Evolutionary conservation across 352 stramenopile genomes (phyloP), one percentile per base, ranked within the genome.

Genomic region (Phytophthora syringae): DNA sequence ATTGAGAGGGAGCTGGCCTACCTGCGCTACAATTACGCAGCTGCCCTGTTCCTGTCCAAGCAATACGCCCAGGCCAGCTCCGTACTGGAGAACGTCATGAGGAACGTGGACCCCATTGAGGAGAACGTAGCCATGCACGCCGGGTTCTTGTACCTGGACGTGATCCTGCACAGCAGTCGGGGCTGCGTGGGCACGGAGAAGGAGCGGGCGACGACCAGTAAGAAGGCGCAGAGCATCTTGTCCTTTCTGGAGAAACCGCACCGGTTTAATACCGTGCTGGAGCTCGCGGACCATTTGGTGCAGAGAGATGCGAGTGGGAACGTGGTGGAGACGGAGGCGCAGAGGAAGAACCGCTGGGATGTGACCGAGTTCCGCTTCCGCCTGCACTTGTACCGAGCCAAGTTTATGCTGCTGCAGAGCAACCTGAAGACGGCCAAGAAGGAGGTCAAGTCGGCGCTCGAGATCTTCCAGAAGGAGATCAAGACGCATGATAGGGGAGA

Each of bases 391-490:
- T 98, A 98, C 78, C 95, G 95, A 61, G 89, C 92, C 51, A 97
- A 98, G 74, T 82, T 97, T 27, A 82, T 94, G 72, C 65, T 98
- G 47, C 61, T 97, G 48, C 85, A 96, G 59, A 78, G 84, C 39
- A 95, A 97, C 59, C 60, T 94, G 27, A 95, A 96, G 69, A 88
- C 80, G n/a, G 88, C 83, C 9, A 97, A 97, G 72, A 98, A 98
- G 64, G 92, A 97, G 58, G 85, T 97, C 28, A 98, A 98, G 65
- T 96, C 90, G 24, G 92, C 90, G 32, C 77, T 98, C 49, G 92
- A 98, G 64, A 95, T 97, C 58, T 97, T 96, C 61, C 92, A 98
- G 72, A 95, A 96, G 60, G 89, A 97, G 64, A 93, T 98, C 52
- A 94, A 94, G 67, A 75, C 61, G 13, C 54, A 63, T 20, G 60